A percentile compares a stretch with the other conserved stretches of the same genome.
Evolutionary conservation across 1,284 basidiomycete species (phyloP).

Genomic region (Ceratobasidium theobromae): DNA sequence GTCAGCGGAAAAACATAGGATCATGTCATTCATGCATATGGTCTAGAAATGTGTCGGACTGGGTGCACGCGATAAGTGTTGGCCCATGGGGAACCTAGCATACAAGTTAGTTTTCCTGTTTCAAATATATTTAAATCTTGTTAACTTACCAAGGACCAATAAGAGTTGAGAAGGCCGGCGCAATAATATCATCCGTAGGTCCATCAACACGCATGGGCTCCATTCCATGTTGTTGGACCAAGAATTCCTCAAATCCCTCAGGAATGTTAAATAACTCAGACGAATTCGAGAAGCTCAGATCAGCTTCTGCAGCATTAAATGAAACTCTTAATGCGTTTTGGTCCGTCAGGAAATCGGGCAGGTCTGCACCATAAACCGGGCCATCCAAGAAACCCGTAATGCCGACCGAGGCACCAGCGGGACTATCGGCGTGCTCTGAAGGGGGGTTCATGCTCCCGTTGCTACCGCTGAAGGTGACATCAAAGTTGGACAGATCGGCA

Average conservation of each 20-base stretch:
- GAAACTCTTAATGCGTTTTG: conserved; percentile 35
- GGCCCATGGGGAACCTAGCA: conserved; percentile 36
- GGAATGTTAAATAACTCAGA: conserved; percentile 36
- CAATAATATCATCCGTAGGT: conserved; percentile 16
- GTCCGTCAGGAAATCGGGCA: conserved; percentile 27
- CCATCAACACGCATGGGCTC: conserved; percentile 16
- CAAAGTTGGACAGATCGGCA: background rate
- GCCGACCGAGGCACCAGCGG: conserved; percentile 36
- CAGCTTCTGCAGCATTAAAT: conserved; percentile 37
- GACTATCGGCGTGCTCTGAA: conserved; percentile 33
- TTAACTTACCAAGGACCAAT: conserved; percentile 35
- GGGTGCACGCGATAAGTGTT: conserved; percentile 34
- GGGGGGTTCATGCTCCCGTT: background rate
- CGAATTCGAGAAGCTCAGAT: conserved; percentile 37
- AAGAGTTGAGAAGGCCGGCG: conserved; percentile 34
- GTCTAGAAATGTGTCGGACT: conserved; percentile 31
- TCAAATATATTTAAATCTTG: background rate
- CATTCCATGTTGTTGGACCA: conserved; percentile 29
- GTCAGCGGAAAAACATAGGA: background rate
- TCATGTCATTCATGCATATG: background rate
- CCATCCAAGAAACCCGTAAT: conserved; percentile 37
- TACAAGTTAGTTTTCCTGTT: background rate
- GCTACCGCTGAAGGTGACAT: conserved; percentile 12
- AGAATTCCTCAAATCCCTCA: conserved; percentile 36
- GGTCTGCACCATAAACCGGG: conserved; percentile 29